Percentiles rank a stretch among this genome's conserved stretches.
Evolutionary conservation across 106 monocot genomes (phyloP).

Genomic region (Phalaenopsis aphrodite): DNA sequence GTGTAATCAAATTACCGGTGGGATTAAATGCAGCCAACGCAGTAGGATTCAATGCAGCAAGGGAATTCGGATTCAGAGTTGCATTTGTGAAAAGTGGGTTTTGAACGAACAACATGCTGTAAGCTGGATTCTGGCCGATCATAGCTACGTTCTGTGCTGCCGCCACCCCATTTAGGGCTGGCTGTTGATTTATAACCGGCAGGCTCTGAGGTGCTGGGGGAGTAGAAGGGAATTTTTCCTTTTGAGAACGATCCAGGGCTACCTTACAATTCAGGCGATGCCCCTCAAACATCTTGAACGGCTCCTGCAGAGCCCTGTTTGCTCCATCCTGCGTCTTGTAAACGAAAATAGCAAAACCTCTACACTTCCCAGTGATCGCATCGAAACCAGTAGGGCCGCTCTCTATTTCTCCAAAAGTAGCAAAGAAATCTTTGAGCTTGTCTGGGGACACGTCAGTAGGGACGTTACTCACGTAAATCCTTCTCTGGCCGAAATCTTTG

Average conservation of each 20-base stretch:
- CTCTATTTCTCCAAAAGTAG: conserved; percentile 36
- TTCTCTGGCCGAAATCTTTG: background rate
- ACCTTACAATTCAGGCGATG: conserved; percentile 21
- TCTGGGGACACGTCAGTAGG: conserved; percentile 4
- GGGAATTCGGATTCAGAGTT: conserved; percentile 7
- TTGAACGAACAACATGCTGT: conserved; percentile 16
- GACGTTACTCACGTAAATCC: conserved; percentile 19
- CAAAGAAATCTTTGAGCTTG: conserved; percentile 20
- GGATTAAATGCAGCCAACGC: conserved; percentile 10
- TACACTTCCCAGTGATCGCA: conserved; percentile 17
- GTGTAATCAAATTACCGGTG: conserved; percentile 9
- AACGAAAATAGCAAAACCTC: conserved; percentile 37
- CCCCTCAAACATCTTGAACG: conserved; percentile 32
- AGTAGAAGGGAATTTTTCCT: background rate
- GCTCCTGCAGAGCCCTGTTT: conserved; percentile 25
- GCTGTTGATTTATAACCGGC: conserved; percentile 9
- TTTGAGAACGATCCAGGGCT: conserved; percentile 14
- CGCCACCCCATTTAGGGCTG: conserved; percentile 12
- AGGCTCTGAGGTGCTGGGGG: background rate
- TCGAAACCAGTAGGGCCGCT: conserved; percentile 32
- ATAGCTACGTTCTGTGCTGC: conserved; percentile 26
- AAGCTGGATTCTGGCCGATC: conserved; percentile 22
- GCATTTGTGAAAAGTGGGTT: conserved; percentile 17
- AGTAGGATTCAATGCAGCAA: conserved; percentile 12
- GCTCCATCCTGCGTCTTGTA: conserved; percentile 36